Evolutionary conservation across 345 rosid genomes (phyloP).

Genomic region (Acer saccharum): DNA sequence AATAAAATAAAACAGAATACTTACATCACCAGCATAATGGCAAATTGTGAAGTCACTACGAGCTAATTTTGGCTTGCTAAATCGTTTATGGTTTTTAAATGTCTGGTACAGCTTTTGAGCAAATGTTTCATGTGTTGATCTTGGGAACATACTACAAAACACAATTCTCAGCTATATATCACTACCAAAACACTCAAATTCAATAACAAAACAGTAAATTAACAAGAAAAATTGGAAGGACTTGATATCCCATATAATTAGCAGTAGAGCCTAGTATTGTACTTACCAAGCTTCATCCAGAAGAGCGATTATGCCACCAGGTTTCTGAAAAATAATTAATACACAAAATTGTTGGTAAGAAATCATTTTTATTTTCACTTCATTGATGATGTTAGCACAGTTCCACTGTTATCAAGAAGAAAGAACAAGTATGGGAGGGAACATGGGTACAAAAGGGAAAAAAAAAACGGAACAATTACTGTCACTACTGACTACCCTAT

Average conservation of each 20-base stretch:
- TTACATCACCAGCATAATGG: slow-evolving; percentile 99
- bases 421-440: neutral
- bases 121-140: slow-evolving; percentile 98
- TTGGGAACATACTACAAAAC: slow-evolving; percentile 89
- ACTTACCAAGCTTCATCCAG: slow-evolving; percentile 99
- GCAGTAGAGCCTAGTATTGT: slow-evolving; percentile 2
- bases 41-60: slow-evolving; percentile 95
- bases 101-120: slow-evolving; percentile 98
- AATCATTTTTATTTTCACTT: neutral
- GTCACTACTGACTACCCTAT: neutral
- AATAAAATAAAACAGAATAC: slow-evolving; percentile 25
- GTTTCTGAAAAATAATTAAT: slow-evolving; percentile 67
- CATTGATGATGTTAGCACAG: neutral
- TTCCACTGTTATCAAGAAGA: slow-evolving; percentile 1
- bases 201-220: neutral
- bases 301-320: slow-evolving; percentile 99
- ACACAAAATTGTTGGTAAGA: neutral
- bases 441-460: neutral
- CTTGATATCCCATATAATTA: slow-evolving; percentile 4
- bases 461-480: neutral
- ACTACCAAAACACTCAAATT: slow-evolving; percentile 16
- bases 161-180: slow-evolving; percentile 27
- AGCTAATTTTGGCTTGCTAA: slow-evolving; percentile 92
- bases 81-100: slow-evolving; percentile 88
- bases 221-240: slow-evolving; percentile 10